These are phyloP conservation scores for Ceratobasidium sp. DNA, from an alignment of 1,284 basidiomycete genomes.

Conservation along the genomic window DNA sequence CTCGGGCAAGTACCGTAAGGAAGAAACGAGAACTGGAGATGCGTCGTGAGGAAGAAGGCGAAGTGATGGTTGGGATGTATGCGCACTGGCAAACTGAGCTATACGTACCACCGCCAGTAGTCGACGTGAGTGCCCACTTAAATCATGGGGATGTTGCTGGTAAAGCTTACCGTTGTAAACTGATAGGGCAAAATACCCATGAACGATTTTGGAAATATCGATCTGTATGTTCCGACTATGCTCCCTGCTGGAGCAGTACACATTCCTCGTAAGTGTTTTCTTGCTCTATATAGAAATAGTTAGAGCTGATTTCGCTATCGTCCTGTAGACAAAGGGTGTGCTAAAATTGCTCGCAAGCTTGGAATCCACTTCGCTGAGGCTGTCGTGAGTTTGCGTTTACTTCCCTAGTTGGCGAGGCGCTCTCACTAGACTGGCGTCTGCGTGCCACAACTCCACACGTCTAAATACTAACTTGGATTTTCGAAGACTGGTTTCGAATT, in stretches of 20 bases:
- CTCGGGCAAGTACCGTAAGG: conserved; percentile 83
- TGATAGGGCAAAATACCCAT: conserved; percentile 87
- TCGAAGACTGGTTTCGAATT: conserved; percentile 92
- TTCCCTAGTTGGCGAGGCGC: background rate
- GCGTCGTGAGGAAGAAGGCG: conserved; percentile 55
- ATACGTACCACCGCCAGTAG: conserved; percentile 79
- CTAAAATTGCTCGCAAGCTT: conserved; percentile 87
- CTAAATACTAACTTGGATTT: background rate
- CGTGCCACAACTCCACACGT: too few species aligned
- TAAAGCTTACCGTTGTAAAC: background rate
- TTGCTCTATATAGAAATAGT: conserved; percentile 9
- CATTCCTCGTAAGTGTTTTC: conserved; percentile 74
- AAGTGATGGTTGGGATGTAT: conserved; percentile 73
- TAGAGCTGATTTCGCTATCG: background rate
- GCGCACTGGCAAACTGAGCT: conserved; percentile 85
- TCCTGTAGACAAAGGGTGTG: conserved; percentile 78
- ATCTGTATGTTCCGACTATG: conserved; percentile 95
- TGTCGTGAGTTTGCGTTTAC: conserved; percentile 63
- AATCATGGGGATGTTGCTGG: background rate
- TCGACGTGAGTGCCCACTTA: conserved; percentile 66
- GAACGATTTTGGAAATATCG: conserved; percentile 97
- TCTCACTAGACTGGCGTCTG: background rate
- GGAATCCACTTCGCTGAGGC: conserved; percentile 93
- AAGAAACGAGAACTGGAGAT: conserved; percentile 86
- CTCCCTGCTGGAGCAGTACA: conserved; percentile 87